Conservation (phyloP, 306 rosid species). For the Trifolium repens region DNA sequence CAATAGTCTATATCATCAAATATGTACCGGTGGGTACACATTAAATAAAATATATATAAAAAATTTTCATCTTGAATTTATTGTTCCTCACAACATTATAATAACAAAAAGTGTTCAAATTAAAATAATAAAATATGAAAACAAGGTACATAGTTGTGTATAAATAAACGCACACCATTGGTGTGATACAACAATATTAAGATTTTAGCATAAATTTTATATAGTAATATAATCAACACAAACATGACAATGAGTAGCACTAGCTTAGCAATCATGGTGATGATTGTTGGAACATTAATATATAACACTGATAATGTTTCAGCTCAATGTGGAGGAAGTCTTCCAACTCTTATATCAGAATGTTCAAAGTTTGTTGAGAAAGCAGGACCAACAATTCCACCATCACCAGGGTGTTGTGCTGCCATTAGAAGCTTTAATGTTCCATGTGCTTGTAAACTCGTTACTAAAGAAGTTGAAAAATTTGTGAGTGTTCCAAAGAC, state of each 20-base stretch:
- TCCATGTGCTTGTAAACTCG: slow-evolving; percentile 46
- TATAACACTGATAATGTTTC: slow-evolving; percentile 39
- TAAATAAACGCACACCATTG: slow-evolving; percentile 13
- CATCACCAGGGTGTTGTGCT: slow-evolving; percentile 52
- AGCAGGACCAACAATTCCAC: slow-evolving; percentile 41
- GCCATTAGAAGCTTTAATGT: slow-evolving; percentile 37
- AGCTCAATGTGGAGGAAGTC: slow-evolving; percentile 44
- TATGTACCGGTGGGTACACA: no score
- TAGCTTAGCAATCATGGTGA: slow-evolving; percentile 16
- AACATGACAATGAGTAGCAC: slow-evolving; percentile 27
- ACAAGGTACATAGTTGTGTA: not conserved
- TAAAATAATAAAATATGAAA: not conserved
- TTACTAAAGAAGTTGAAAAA: slow-evolving; percentile 35
- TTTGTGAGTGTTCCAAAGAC: slow-evolving; percentile 43
- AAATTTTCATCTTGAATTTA: not conserved
- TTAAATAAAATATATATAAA: no score
- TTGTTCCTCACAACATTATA: slow-evolving; percentile 3
- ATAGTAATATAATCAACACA: not conserved
- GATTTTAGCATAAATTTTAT: not conserved
- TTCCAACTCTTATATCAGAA: slow-evolving; percentile 8
- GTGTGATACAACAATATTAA: not conserved
- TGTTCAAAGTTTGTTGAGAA: slow-evolving; percentile 46
- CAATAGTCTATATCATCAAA: no score
- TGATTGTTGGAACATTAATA: slow-evolving; percentile 36
- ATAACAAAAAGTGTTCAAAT: not conserved